These are phyloP conservation scores for Chalciporus chontae DNA, from an alignment of 768 basidiomycete genomes.

Conservation along the genomic window DNA sequence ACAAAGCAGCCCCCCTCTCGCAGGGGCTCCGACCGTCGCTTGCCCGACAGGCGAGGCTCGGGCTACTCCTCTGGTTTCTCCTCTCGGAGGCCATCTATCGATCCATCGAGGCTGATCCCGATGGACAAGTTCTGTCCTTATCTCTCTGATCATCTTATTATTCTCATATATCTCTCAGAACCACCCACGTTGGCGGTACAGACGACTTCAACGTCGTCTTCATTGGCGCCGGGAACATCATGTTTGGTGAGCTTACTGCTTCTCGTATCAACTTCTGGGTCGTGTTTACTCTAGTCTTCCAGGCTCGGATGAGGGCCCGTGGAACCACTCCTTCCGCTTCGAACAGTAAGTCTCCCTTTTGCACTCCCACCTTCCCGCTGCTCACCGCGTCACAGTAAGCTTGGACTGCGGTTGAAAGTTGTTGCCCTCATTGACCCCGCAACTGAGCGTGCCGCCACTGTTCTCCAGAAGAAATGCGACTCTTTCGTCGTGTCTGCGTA, in stretches of 20 bases:
- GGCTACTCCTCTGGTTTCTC: conserved; percentile 40
- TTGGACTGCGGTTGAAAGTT: conserved; percentile 93
- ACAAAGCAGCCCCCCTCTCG: conserved; percentile 35
- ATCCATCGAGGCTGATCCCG: conserved; percentile 69
- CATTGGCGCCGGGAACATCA: conserved; percentile 95
- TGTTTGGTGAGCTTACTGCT: conserved; percentile 69
- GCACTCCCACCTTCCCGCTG: background rate
- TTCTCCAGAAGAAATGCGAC: conserved; percentile 86
- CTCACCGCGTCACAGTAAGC: conserved; percentile 56
- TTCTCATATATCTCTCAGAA: conserved; percentile 30
- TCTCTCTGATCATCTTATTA: conserved; percentile 7
- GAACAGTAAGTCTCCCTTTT: conserved; percentile 60
- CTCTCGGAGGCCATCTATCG: conserved; percentile 71
- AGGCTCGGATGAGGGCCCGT: conserved; percentile 88
- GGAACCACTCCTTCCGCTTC: conserved; percentile 90
- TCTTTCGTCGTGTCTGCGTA: conserved; percentile 94
- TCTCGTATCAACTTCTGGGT: background rate
- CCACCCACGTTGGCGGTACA: conserved; percentile 50
- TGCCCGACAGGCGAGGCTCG: conserved; percentile 47
- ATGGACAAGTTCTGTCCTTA: conserved; percentile 66
- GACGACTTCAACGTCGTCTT: conserved; percentile 92
- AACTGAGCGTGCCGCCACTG: conserved; percentile 71
- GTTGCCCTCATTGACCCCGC: conserved; percentile 93
- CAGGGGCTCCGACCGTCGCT: conserved; percentile 42
- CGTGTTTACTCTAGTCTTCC: conserved; percentile 9